Evolutionary conservation across 1,284 basidiomycete species (phyloP), one percentile per base, ranked within the genome.

Genomic region (Austropuccinia psidii): DNA sequence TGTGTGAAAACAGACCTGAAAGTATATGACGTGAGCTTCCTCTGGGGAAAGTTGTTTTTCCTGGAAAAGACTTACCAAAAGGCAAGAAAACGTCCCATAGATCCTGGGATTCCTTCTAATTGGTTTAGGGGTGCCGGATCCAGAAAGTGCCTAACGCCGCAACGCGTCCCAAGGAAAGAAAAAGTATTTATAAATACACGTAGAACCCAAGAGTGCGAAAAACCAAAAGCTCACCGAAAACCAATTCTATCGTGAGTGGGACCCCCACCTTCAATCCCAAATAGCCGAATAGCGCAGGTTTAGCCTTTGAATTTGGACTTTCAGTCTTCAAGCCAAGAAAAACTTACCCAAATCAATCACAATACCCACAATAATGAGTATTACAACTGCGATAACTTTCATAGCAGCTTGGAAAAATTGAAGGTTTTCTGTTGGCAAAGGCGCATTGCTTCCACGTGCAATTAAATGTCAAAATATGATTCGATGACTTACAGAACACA

Each of bases 121-220:
- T 78, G 78, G 31, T 74, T 68, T 66, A 89, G 78, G 1, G 88
- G 84, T 21, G 88, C 89, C 5, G 88, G 87, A 77, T 88, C 80
- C 74, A 84, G 85, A 89, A 89, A 90, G 81, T 86, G 90, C 15
- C 86, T 81, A 82, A 89, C 89, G 3, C 88, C n/a, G n/a, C n/a
- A 87, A 66, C 85, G 77, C 43, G 86, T 83, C 43, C 83, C 77
- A 74, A 41, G 19, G 37, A 43, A 27, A 41, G 49, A 45, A 52
- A 4, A 29, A 54, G 19, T 35, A 11, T 37, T 15, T 4, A n/a
- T 33, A 27, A 37, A 21, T 39, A 29, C 15, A 39, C 7, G 9
- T 61, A 17, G 45, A 72, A 37, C 24, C n/a, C 8, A 27, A 11
- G n/a, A 47, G 27, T 47, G 29, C 15, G n/a, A n/a, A n/a, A n/a